Percentiles rank a stretch among this genome's conserved stretches.
Evolutionary conservation across 176 grass and related monocot genomes (phyloP).

Genomic region (Canna indica): DNA sequence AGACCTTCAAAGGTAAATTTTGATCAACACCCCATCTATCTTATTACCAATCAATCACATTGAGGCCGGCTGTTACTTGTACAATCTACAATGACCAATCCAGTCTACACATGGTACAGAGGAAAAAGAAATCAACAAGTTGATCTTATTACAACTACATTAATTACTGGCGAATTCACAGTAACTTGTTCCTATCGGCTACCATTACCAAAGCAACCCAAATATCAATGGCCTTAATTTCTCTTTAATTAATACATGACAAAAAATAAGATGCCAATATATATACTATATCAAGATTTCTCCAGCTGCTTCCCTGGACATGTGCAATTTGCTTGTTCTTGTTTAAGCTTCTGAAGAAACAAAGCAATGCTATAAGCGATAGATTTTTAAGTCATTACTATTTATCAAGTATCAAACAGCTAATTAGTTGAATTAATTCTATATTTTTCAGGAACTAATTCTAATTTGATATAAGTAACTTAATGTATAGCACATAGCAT

Average conservation of each 20-base stretch:
- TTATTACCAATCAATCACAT: too few relatives aligned
- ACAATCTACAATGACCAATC: too few relatives aligned
- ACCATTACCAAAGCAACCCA: background rate
- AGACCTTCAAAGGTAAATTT: too few relatives aligned
- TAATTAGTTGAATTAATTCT: too few relatives aligned
- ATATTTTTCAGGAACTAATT: too few relatives aligned
- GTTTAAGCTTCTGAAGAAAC: constrained; percentile 56
- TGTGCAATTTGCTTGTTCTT: constrained; percentile 55
- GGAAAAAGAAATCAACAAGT: background rate
- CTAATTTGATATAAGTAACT: too few relatives aligned
- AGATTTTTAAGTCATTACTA: too few relatives aligned
- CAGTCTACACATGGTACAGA: background rate
- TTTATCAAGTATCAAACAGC: too few relatives aligned
- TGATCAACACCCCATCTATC: too few relatives aligned
- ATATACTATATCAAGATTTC: background rate
- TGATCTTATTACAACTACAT: background rate
- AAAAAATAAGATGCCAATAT: background rate
- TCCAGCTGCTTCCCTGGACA: constrained; percentile 34
- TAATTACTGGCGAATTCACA: background rate
- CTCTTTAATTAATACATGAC: background rate
- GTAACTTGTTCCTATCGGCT: background rate
- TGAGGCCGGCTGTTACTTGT: too few relatives aligned
- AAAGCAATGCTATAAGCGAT: background rate
- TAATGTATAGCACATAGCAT: too few relatives aligned
- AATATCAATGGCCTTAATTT: background rate